These are phyloP conservation scores for Pezicula carpinea DNA, from an alignment of 2,329 filamentous ascomycete species.

Conservation along the genomic window DNA sequence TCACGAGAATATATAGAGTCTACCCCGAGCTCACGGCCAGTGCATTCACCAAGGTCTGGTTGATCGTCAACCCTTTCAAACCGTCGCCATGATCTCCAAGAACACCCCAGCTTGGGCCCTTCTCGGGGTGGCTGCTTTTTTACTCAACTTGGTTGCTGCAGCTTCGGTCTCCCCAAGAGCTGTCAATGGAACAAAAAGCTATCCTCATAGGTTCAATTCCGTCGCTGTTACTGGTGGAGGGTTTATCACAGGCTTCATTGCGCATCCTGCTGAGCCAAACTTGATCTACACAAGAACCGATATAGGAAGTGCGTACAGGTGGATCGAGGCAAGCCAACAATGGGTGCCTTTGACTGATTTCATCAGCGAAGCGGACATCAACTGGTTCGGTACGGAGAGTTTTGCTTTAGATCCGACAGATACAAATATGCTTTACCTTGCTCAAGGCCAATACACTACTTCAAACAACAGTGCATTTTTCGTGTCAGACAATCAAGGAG, in stretches of 20 bases:
- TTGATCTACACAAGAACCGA: slow-evolving; percentile 12
- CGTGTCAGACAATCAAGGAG: slow-evolving; percentile 10
- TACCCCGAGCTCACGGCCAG: background rate
- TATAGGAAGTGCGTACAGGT: slow-evolving; percentile 11
- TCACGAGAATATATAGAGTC: background rate
- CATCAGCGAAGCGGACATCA: slow-evolving; percentile 9
- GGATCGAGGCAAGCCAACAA: slow-evolving; percentile 5
- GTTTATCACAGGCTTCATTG: slow-evolving; percentile 12
- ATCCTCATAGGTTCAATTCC: slow-evolving; percentile 7
- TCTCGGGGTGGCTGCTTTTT: background rate
- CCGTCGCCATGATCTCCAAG: background rate
- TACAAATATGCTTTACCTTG: slow-evolving; percentile 11
- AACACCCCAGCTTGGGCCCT: background rate
- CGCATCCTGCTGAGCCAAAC: slow-evolving; percentile 9
- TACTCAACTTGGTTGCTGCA: background rate
- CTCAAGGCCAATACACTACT: slow-evolving; percentile 10
- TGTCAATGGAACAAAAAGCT: background rate
- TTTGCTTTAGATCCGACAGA: slow-evolving; percentile 9
- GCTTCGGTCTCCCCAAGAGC: background rate
- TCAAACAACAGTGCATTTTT: slow-evolving; percentile 9
- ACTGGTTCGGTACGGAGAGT: slow-evolving; percentile 12
- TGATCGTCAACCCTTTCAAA: background rate
- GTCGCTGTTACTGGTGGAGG: slow-evolving; percentile 12
- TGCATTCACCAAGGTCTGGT: background rate
- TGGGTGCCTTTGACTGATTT: slow-evolving; percentile 14